Percentiles rank a stretch among this genome's conserved stretches.
phyloP scores from a whole-genome alignment of 495 filamentous ascomycete species.

The Lentithecium fluviatile region DNA sequence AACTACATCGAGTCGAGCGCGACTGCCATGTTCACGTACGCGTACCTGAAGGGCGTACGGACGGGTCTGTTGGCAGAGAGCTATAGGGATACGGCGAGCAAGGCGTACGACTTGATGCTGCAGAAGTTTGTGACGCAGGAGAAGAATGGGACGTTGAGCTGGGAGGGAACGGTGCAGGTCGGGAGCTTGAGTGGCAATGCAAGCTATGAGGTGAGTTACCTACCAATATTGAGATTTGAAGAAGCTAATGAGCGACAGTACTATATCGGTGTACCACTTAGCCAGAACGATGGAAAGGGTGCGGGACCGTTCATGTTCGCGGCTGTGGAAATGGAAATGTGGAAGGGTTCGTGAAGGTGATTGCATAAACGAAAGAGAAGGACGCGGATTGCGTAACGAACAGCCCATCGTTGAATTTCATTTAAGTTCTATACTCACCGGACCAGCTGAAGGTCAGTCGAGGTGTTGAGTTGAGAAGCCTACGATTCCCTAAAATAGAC shows the following conservation, averaged over 20 bases:
- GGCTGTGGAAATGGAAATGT: slow-evolving; percentile 21
- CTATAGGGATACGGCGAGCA: slow-evolving; percentile 23
- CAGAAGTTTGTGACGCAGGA: slow-evolving; percentile 31
- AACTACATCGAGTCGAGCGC: slow-evolving; percentile 64
- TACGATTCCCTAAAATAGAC: no score
- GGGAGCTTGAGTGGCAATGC: slow-evolving; percentile 30
- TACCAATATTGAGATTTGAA: not conserved
- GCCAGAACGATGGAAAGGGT: slow-evolving; percentile 31
- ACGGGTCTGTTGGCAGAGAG: slow-evolving; percentile 41
- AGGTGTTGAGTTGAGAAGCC: no score
- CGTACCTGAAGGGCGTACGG: slow-evolving; percentile 53
- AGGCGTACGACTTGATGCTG: slow-evolving; percentile 31
- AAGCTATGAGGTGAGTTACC: slow-evolving; percentile 22
- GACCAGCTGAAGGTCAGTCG: no score
- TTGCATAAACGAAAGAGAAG: no score
- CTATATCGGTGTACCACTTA: slow-evolving; percentile 28
- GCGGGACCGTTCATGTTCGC: slow-evolving; percentile 35
- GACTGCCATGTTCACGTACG: slow-evolving; percentile 61
- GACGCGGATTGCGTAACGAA: no score
- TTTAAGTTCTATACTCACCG: no score
- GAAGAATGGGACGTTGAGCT: slow-evolving; percentile 32
- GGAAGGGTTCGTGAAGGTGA: no score
- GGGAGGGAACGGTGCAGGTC: slow-evolving; percentile 31
- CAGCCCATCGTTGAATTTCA: no score
- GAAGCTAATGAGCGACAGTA: slow-evolving; percentile 18